Base-by-base conservation (phyloP, 306 rosid genomes). In the Vicia sativa region DNA sequence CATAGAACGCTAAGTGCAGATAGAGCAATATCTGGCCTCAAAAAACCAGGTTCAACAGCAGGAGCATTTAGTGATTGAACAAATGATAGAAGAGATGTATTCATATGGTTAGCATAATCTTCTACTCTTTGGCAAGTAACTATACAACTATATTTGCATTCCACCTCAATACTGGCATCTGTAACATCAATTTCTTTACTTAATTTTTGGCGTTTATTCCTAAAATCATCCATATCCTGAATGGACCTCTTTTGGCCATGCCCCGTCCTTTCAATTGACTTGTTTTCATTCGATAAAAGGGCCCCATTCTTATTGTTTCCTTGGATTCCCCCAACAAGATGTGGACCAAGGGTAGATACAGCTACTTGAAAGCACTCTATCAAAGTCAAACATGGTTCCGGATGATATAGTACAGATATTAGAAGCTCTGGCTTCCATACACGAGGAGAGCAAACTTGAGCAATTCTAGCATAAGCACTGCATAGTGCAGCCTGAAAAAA, bases 381-480 rank as follows among this genome's bases (percentile, higher is more conserved):
- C 71, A 93, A 62, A 44, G 80, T 78, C 59, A 83, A 79, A 74
- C 88, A 86, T 29, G 95, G 89, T 53, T 85, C 87, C 18, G 85
- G 72, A 78, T 69, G 74, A 74, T 54, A 78, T 71, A 93, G 96
- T 31, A 75, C 72, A 54, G 72, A 73, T 71, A 88, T 34, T 60
- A 93, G 97, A 76, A 66, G 79, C 72, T 93, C 90, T 68, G 96
- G 96, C 84, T 75, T 84, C 98, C 97, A 93, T 73, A 87, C 72
- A 90, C 77, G 84, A 75, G 96, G 87, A 21, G 97, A 80, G 65
- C 97, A 90, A 65, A 76, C 81, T 81, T 82, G 81, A 70, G 85
- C 87, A 79, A 86, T 90, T 77, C 90, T 84, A 57, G 65, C 71
- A 77, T 90, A 90, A 41, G 90, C 93, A 80, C 78, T 79, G 78